Evolutionary conservation across 805 yeast species (phyloP).

Genomic region (Debaryomyces hansenii): DNA sequence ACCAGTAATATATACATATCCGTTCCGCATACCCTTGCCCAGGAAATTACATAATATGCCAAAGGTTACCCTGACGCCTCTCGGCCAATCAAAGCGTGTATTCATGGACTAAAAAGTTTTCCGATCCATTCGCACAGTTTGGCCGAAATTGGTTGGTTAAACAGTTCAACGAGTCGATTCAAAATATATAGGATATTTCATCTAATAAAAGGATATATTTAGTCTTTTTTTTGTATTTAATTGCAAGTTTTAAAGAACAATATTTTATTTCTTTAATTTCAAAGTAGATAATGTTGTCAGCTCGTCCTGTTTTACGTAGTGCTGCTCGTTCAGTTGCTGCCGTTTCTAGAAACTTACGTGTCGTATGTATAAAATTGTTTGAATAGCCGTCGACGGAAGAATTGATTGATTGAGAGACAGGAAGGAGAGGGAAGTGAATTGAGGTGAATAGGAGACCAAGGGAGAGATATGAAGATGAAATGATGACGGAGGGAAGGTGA

Average conservation of each 20-base stretch:
- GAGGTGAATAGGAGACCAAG: background rate
- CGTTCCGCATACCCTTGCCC: background rate
- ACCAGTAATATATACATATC: background rate
- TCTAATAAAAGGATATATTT: slow-evolving; percentile 1
- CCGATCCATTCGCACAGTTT: slow-evolving; percentile 4
- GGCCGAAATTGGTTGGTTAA: slow-evolving; percentile 4
- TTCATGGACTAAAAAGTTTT: slow-evolving; percentile 3
- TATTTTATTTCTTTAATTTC: slow-evolving; percentile 10
- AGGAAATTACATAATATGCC: background rate
- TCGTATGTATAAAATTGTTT: slow-evolving; percentile 26
- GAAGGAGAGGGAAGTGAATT: slow-evolving; percentile 1
- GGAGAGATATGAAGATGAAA: background rate
- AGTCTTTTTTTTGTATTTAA: background rate
- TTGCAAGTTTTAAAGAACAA: slow-evolving; percentile 8
- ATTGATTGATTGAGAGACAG: slow-evolving; percentile 1
- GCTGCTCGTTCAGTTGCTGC: slow-evolving; percentile 75
- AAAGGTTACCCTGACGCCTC: slow-evolving; percentile 1
- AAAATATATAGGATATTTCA: background rate
- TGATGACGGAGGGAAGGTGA: background rate
- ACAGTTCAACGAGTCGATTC: background rate
- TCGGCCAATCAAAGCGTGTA: slow-evolving; percentile 3
- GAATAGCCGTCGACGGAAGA: background rate
- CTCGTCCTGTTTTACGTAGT: slow-evolving; percentile 82
- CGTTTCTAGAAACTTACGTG: slow-evolving; percentile 33
- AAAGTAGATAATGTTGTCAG: slow-evolving; percentile 61